Conservation (phyloP, 257 asterid genomes). For the Primulina eburnea region DNA sequence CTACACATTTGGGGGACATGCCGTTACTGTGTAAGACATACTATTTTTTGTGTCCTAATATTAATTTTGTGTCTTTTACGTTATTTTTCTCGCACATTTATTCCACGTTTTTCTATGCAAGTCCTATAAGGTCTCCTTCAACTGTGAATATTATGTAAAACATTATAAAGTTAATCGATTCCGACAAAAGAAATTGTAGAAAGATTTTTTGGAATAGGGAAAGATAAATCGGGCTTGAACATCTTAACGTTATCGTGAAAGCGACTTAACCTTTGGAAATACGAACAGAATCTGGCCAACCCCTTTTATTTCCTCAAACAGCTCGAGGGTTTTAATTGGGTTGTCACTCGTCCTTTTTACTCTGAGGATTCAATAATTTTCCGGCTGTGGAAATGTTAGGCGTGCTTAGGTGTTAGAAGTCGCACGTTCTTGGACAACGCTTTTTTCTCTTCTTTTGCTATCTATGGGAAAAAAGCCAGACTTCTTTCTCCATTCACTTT, state of each 20-base stretch:
- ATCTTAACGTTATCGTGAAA: constrained; percentile 27
- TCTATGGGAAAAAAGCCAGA: constrained; percentile 25
- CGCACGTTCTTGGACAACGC: constrained; percentile 23
- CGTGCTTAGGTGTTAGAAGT: constrained; percentile 32
- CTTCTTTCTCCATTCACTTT: constrained; percentile 29
- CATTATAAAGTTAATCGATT: neutral
- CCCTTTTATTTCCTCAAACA: neutral
- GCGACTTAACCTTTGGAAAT: constrained; percentile 31
- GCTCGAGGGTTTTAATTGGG: constrained; percentile 21
- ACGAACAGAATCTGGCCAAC: constrained; percentile 29
- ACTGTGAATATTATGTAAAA: neutral
- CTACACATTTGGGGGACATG: constrained; percentile 96
- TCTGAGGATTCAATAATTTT: constrained; percentile 6
- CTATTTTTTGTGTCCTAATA: neutral
- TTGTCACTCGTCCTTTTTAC: constrained; percentile 29
- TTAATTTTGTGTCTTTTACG: constrained; percentile 18
- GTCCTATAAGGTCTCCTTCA: constrained; percentile 7
- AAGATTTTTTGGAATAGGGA: neutral
- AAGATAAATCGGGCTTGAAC: neutral
- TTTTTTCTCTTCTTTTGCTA: constrained; percentile 20
- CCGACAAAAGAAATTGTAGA: no score
- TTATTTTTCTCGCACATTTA: neutral
- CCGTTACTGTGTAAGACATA: constrained; percentile 88
- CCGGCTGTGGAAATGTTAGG: constrained; percentile 27
- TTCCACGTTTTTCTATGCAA: neutral